Percentiles rank a stretch among this genome's conserved stretches.
phyloP scores from a whole-genome alignment of 139 green algal genomes.

The Eudorina sp. region DNA sequence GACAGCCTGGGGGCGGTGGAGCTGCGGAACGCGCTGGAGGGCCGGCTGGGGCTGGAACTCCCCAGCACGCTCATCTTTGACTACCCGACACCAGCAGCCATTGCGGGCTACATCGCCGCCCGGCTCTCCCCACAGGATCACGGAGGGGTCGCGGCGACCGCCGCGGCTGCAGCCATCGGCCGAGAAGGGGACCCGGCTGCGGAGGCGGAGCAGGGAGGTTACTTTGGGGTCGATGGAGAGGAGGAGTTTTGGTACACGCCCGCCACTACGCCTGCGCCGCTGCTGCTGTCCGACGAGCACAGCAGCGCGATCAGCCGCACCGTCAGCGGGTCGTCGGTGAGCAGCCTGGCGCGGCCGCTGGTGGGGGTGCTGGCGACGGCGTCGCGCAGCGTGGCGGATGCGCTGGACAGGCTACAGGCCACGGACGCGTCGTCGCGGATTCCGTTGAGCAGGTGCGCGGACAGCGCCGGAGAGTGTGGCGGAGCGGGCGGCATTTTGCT shows the following conservation, averaged over 20 bases:
- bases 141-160: background rate
- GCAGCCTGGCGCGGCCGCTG: background rate
- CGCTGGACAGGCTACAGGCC: background rate
- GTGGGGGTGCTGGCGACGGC: constrained; percentile 4
- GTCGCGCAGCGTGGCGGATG: background rate
- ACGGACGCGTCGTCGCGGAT: background rate
- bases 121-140: background rate
- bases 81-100: constrained; percentile 70
- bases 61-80: constrained; percentile 83
- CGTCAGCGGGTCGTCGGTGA: background rate
- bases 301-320: background rate
- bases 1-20: constrained; percentile 87
- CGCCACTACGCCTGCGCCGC: no score
- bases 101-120: constrained; percentile 57
- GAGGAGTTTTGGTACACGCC: background rate
- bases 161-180: no score
- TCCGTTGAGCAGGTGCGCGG: constrained; percentile 12
- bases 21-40: constrained; percentile 81
- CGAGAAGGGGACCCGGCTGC: no score
- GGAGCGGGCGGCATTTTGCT: no score
- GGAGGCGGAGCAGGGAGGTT: background rate
- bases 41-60: constrained; percentile 64
- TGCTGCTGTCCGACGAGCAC: background rate
- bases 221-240: background rate
- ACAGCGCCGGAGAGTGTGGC: no score